Conservation (phyloP, 1,284 basidiomycete genomes). For the Phaffia rhodozyma region DNA sequence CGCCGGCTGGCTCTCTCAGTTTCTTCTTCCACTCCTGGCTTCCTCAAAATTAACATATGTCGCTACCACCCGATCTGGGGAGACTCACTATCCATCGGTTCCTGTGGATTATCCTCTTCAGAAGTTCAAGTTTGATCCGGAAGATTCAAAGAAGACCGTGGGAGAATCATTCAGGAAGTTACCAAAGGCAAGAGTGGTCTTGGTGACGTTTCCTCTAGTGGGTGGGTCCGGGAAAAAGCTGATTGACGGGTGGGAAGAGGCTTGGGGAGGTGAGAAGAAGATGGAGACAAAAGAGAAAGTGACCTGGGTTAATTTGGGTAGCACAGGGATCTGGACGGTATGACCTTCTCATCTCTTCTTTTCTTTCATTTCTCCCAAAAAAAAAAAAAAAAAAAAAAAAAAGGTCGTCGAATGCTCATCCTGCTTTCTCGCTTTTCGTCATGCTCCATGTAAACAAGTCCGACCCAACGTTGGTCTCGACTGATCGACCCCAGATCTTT, state of each 20-base stretch:
- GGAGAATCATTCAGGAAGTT: constrained; percentile 39
- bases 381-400: too few species aligned
- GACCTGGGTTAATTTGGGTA: constrained; percentile 49
- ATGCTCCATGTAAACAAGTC: constrained; percentile 2
- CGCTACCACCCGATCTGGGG: constrained; percentile 46
- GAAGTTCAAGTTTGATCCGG: constrained; percentile 29
- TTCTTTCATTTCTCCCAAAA: too few species aligned
- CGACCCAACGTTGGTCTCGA: constrained; percentile 15
- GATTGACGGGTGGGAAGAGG: constrained; percentile 27
- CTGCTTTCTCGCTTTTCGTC: constrained; percentile 7
- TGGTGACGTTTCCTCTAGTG: constrained; percentile 52
- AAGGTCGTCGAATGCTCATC: background rate
- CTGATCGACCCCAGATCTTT: constrained; percentile 42
- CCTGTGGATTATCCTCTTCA: background rate
- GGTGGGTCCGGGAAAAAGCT: constrained; percentile 39
- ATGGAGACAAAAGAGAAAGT: constrained; percentile 24
- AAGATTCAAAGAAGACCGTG: constrained; percentile 29
- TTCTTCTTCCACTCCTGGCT: constrained; percentile 47
- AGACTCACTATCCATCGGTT: constrained; percentile 20
- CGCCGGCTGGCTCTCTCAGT: constrained; percentile 55
- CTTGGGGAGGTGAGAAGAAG: background rate
- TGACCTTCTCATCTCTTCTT: constrained; percentile 23
- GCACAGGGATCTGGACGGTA: constrained; percentile 52
- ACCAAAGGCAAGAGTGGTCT: constrained; percentile 47
- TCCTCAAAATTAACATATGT: constrained; percentile 38